Base-by-base conservation (phyloP, 1,284 basidiomycete species). In the Cryptococcus maquisensis region DNA sequence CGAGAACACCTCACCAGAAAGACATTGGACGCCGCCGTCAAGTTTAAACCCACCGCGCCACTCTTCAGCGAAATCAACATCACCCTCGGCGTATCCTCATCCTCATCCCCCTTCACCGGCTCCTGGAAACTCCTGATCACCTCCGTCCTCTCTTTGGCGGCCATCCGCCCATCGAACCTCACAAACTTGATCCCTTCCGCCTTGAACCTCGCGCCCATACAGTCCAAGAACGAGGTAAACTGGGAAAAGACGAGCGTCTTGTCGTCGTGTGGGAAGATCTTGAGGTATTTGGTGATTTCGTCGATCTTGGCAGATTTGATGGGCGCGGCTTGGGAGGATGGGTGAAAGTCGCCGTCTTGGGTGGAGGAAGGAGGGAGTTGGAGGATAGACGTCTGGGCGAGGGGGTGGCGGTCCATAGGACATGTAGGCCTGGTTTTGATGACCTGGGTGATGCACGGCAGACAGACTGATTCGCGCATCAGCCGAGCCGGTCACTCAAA, bases 11-110 rank as follows among this genome's bases (percentile, higher is more conserved):
- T 79, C 63, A 90, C 73, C 84, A 94, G 73, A 67, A 88, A 90
- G 1, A 94, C 88, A 68, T 92, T 89, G 66, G 90, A 92, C 1
- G 91, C 91, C 15, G 88, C 87, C 0, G 90, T 94, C 57, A 94
- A 75, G 71, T 94, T 94, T 52, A 94, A 77, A 4, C 90, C 91
- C 23, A 93, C 80, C 2, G 91, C 90, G 15, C 79, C 79, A 3
- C 76, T 76, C 64, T 92, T 93, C 62, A 94, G 79, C 7, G 90
- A 93, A 52, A 94, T 87, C 49, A 94, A 80, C 86, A 93, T 86
- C 28, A 93, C 85, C 56, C 80, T 81, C 1, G 90, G 87, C 66
- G 84, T 87, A 28, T 47, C 41, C 7, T 36, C 26, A 2, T 51
- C 16, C 18, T 59, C 57, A n/a, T 50, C 44, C 10, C 77, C 76